Percentiles rank a stretch among this genome's conserved stretches.
Evolutionary conservation across 140 eudicot genomes (phyloP).

Genomic region (Anethum foeniculum): DNA sequence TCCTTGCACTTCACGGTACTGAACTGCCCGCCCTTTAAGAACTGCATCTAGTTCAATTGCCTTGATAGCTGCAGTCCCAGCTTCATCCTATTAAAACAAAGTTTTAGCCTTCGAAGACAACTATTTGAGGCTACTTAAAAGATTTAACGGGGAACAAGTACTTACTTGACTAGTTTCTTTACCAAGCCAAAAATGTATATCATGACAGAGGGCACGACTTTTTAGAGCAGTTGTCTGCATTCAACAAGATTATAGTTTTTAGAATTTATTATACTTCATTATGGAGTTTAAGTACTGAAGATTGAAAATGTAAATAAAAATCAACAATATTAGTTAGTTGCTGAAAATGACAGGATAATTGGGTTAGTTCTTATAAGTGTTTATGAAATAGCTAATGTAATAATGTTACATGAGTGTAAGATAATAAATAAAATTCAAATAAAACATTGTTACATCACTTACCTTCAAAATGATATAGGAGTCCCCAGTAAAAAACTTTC

Average conservation of each 20-base stretch:
- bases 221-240: constrained; percentile 78
- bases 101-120: not conserved
- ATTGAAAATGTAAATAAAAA: not conserved
- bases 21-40: constrained; percentile 76
- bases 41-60: constrained; percentile 70
- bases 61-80: constrained; percentile 51
- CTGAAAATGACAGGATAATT: not conserved
- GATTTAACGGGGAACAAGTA: constrained; percentile 8
- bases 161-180: constrained; percentile 94
- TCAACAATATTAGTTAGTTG: not conserved
- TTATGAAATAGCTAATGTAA: not conserved
- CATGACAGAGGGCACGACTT: constrained; percentile 79
- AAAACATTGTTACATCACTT: constrained; percentile 15
- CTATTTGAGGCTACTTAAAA: not conserved
- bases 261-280: not conserved
- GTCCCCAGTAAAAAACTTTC: constrained; percentile 85
- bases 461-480: constrained; percentile 87
- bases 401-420: not conserved
- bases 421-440: not conserved
- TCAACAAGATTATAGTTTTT: constrained; percentile 7
- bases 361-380: not conserved
- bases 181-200: constrained; percentile 96
- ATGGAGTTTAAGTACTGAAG: not conserved
- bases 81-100: constrained; percentile 13
- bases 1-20: constrained; percentile 82